Conservation (phyloP, 345 rosid genomes). For the Salix exigua region DNA sequence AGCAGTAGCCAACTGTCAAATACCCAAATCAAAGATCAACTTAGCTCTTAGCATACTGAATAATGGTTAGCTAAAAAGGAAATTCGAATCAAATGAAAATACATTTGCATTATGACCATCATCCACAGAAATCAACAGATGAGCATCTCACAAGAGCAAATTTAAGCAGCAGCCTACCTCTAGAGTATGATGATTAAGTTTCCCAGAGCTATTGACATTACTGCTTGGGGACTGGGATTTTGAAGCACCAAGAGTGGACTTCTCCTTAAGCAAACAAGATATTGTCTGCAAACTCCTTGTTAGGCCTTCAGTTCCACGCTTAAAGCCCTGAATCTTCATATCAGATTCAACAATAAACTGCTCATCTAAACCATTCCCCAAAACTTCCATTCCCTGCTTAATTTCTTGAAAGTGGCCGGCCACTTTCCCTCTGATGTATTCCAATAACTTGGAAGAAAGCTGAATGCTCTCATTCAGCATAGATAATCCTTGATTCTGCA, state of each 20-base stretch:
- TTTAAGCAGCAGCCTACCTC: conserved; percentile 47
- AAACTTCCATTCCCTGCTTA: conserved; percentile 32
- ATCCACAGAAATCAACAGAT: background rate
- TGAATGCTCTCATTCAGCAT: conserved; percentile 59
- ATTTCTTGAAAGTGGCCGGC: conserved; percentile 43
- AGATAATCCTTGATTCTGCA: conserved; percentile 78
- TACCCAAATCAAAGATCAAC: background rate
- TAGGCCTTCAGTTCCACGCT: conserved; percentile 65
- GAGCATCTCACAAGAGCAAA: background rate
- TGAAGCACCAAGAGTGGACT: conserved; percentile 40
- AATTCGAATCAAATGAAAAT: background rate
- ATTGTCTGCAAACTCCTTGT: conserved; percentile 69
- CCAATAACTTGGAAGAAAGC: conserved; percentile 61
- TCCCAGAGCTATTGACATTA: conserved; percentile 23
- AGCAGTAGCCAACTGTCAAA: background rate
- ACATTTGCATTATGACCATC: background rate
- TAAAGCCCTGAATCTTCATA: conserved; percentile 63
- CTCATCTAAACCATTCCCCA: conserved; percentile 46
- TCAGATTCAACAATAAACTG: conserved; percentile 74
- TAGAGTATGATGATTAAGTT: conserved; percentile 39
- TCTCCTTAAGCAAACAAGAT: conserved; percentile 61
- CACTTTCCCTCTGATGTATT: conserved; percentile 50
- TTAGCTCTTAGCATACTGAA: background rate
- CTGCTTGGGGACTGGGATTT: conserved; percentile 28
- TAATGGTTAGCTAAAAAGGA: background rate